Conservation (phyloP, 2,329 filamentous ascomycete genomes). For the Trichoderma cornu-damae region DNA sequence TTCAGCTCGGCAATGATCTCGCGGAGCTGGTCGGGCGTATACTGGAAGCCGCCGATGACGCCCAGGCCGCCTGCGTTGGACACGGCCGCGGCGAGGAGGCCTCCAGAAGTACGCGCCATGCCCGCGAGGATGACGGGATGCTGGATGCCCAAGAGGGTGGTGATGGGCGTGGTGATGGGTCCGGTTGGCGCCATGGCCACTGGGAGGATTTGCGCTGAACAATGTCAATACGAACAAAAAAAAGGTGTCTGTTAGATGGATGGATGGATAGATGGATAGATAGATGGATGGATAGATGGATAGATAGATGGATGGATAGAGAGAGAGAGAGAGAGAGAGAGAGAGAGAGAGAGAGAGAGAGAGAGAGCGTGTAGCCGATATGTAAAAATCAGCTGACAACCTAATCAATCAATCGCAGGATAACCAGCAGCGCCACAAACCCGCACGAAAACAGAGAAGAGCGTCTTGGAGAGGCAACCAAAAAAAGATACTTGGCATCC, state of each 20-base stretch:
- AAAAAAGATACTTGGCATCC: no score
- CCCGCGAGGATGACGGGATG: conserved; percentile 90
- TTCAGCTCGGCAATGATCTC: conserved; percentile 84
- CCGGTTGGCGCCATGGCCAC: conserved; percentile 39
- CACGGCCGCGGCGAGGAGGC: conserved; percentile 74
- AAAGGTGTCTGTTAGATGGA: no score
- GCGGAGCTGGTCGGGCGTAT: conserved; percentile 68
- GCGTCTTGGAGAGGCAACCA: no score
- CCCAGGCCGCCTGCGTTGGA: conserved; percentile 84
- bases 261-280: neutral
- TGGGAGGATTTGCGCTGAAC: no score
- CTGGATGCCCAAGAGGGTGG: conserved; percentile 70
- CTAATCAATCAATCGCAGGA: neutral
- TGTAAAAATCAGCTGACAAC: neutral
- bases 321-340: neutral
- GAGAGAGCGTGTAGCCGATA: no score
- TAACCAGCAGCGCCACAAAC: neutral
- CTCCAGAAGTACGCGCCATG: conserved; percentile 83
- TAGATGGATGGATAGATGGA: neutral
- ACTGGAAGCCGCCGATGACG: conserved; percentile 67
- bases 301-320: neutral
- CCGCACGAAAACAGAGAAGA: neutral
- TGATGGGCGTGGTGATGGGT: conserved; percentile 71
- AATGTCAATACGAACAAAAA: no score
- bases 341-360: neutral